These are phyloP conservation scores for Aspergillus floridensis DNA, from an alignment of 2,329 filamentous ascomycete genomes.

Conservation along the genomic window DNA sequence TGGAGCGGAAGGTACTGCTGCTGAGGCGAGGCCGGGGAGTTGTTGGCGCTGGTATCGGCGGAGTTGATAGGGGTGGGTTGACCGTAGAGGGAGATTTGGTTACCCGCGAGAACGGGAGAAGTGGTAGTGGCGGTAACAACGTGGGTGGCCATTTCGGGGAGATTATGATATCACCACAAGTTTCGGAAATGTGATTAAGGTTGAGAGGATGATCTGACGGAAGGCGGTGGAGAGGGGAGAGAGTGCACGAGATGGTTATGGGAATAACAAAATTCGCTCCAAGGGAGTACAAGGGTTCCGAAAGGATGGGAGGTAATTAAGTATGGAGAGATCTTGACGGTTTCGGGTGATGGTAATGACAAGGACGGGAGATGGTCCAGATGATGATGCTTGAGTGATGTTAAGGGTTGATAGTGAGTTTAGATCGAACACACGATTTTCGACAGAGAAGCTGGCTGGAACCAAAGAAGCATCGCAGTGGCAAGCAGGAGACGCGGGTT, in stretches of 20 bases:
- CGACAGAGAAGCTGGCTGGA: constrained; percentile 4
- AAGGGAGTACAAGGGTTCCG: not conserved
- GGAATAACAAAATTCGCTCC: not conserved
- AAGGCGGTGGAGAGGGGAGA: constrained; percentile 8
- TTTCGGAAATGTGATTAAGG: not conserved
- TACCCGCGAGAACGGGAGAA: constrained; percentile 18
- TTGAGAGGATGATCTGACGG: not conserved
- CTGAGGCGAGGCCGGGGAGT: constrained; percentile 54
- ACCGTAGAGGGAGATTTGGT: constrained; percentile 40
- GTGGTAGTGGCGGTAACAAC: constrained; percentile 31
- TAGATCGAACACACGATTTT: constrained; percentile 2
- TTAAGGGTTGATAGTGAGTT: not conserved
- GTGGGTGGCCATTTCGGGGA: constrained; percentile 31
- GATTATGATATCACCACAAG: not conserved
- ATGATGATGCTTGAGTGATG: constrained; percentile 8
- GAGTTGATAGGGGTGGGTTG: constrained; percentile 48
- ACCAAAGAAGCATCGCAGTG: constrained; percentile 20
- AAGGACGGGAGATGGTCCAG: not conserved
- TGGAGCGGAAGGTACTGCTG: constrained; percentile 43
- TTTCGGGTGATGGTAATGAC: not conserved
- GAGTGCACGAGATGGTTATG: not conserved
- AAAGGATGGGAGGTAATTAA: constrained; percentile 5
- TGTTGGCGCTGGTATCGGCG: constrained; percentile 50
- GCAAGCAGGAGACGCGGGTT: constrained; percentile 11
- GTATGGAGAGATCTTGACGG: not conserved